Base-by-base conservation (phyloP, 768 basidiomycete species). In the Suillus fuscotomentosus region DNA sequence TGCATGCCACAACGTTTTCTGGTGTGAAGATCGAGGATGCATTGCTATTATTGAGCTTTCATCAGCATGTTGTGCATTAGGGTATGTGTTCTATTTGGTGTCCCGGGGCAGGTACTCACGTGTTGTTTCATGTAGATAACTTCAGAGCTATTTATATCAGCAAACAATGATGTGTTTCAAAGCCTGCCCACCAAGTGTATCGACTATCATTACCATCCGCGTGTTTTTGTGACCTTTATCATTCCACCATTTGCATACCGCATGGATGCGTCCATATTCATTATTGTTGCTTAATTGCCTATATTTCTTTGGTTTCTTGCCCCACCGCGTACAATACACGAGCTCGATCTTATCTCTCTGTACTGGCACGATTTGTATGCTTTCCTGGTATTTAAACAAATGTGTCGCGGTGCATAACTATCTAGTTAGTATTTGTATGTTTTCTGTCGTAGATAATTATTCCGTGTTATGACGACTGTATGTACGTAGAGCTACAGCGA, bases 21-120 rank as follows among this genome's bases (percentile, higher is more conserved):
- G 86, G 86, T 56, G 85, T 90, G 66, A 86, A 82, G 70, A 80
- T 90, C 60, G 91, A 92, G 74, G 91, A 93, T 69, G 91, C 91
- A 5, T 76, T 90, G 39, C 76, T 93, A 47, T 79, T 93, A 60
- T 81, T 93, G 67, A 86, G 86, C 73, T 93, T 93, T 79, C 87
- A 89, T 70, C 85, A 88, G 54, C 86, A 88, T 68, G 80, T 82
- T 67, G 83, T 85, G 68, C 86, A 84, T 65, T 87, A 78, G 80
- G 55, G 55, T 66, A 34, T 69, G 57, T 17, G 57, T 17, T 59
- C 1, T 31, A 42, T 31, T 2, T 27, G 3, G 10, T 41, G 20
- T 42, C 41, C 15, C 10, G 20, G 41, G 10, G 27, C 57, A 59
- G 24, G 10, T 20, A 42, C 57, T 59, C 24, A 59, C 17, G 24